Evolutionary conservation across 305 asterid species (phyloP), one percentile per base, ranked within the genome.

Genomic region (Petunia hybrid): DNA sequence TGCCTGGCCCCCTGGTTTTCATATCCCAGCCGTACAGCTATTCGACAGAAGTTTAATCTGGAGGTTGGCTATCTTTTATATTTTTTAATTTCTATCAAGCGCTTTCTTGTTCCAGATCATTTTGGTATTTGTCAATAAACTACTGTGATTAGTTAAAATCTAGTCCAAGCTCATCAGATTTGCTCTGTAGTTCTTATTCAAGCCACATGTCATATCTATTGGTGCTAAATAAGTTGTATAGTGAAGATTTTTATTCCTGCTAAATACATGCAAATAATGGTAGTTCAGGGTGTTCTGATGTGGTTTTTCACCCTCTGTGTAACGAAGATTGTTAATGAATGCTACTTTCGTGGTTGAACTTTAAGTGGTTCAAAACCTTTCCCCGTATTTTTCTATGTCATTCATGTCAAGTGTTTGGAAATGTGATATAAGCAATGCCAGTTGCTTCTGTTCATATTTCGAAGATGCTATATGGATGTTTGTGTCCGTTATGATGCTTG

Each of bases 1-100:
- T 91, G 91, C 85, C 88, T 95, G 22, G 97, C 97, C 0, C 99
- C 98, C 31, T 93, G 97, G 91, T 88, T 89, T 84, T 87, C 98
- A 16, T 92, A 90, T 80, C 89, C 91, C 82, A 88, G 68, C 75
- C 97, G 98, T 55, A 89, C 98, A 3, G 92, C 96, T 82, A 90
- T 91, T 36, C 95, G 98, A 61, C 89, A 73, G 81, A 91, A 83
- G 85, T 95, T 95, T 77, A 94, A 95, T 87, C 84, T 94, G 43
- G 92, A 92, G 95, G 99, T 91, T 16, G 13, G 61, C 61, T 46
- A 12, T 71, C 35, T 71, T 16, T 45, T 10, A 43, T 43, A 1
- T 12, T 43, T 43, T n/a, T 43, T 4, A 4, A 22, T 22, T 31
- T 12, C 3, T 5, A 2, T 31, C 31, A 35, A 46, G 60, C 46